Percentiles rank a stretch among this genome's conserved stretches.
Conservation (phyloP, 768 basidiomycete genomes). For the Russula griseocarnosa region DNA sequence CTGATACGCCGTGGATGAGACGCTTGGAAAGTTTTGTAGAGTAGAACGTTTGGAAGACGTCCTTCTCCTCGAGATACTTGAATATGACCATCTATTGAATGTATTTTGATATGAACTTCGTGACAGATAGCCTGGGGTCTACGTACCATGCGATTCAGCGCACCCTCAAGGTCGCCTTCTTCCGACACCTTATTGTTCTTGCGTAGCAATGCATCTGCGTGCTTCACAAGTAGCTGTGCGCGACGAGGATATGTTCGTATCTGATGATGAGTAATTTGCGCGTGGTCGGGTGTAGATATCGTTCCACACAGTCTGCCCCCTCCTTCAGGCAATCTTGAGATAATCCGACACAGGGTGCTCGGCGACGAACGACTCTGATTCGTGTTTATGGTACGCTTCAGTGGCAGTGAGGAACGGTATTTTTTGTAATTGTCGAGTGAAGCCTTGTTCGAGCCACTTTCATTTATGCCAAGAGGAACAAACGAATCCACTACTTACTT, state of each 20-base stretch:
- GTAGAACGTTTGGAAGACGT: conserved; percentile 98
- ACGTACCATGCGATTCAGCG: conserved; percentile 84
- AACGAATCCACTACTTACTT: conserved; percentile 96
- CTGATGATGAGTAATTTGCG: conserved; percentile 72
- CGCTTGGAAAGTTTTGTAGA: conserved; percentile 90
- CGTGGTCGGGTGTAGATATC: conserved; percentile 89
- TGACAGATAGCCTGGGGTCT: neutral
- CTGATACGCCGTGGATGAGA: conserved; percentile 84
- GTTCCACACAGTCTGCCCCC: conserved; percentile 92
- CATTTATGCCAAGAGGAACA: conserved; percentile 91
- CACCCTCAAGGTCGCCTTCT: conserved; percentile 85
- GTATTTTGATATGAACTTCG: conserved; percentile 2
- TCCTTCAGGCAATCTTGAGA: conserved; percentile 89
- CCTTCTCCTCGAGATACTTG: conserved; percentile 98
- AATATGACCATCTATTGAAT: conserved; percentile 83
- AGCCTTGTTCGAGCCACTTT: conserved; percentile 84
- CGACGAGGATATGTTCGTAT: conserved; percentile 93
- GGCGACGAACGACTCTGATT: conserved; percentile 86
- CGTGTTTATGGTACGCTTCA: conserved; percentile 85
- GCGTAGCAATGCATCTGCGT: conserved; percentile 81
- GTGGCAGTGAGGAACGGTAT: conserved; percentile 83
- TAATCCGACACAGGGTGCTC: conserved; percentile 91
- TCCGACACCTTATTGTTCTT: conserved; percentile 97
- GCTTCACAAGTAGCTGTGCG: conserved; percentile 85
- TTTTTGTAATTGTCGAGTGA: conserved; percentile 91